Evolutionary conservation across 2,329 filamentous ascomycete genomes (phyloP).

Genomic region (Sclerotinia glacialis): DNA sequence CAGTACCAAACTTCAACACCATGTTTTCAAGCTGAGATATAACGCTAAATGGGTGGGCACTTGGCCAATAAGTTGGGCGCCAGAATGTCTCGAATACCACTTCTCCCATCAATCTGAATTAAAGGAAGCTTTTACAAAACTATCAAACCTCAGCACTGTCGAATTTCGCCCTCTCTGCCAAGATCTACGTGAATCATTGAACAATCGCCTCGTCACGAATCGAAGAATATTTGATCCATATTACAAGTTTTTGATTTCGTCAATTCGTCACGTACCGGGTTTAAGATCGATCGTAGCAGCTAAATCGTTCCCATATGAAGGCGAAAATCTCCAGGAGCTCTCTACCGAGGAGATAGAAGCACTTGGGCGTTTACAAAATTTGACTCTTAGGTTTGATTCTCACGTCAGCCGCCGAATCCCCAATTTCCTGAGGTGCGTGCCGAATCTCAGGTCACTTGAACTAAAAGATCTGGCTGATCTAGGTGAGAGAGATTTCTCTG

Average conservation of each 20-base stretch:
- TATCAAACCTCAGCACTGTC: not conserved
- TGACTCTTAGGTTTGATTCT: not conserved
- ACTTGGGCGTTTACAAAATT: not conserved
- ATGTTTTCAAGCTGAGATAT: not conserved
- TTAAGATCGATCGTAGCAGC: not conserved
- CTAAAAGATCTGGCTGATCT: not conserved
- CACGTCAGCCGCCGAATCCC: fast-evolving
- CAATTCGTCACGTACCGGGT: not conserved
- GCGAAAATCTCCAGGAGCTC: not conserved
- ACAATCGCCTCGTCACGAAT: not conserved
- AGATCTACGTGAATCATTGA: not conserved
- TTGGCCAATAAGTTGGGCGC: not conserved
- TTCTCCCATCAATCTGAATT: not conserved
- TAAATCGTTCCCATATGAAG: not conserved
- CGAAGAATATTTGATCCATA: not conserved
- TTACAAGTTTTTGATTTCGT: not conserved
- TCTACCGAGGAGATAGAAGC: not conserved
- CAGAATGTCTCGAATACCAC: not conserved
- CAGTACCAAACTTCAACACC: not conserved
- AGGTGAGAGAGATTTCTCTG: not conserved
- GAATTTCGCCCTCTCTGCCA: not conserved
- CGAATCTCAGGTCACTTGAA: not conserved
- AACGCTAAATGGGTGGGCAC: too few species aligned
- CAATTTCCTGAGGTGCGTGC: not conserved
- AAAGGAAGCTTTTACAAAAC: not conserved